Conservation (phyloP, 116 monocot genomes). For the Trichopus zeylanicus region DNA sequence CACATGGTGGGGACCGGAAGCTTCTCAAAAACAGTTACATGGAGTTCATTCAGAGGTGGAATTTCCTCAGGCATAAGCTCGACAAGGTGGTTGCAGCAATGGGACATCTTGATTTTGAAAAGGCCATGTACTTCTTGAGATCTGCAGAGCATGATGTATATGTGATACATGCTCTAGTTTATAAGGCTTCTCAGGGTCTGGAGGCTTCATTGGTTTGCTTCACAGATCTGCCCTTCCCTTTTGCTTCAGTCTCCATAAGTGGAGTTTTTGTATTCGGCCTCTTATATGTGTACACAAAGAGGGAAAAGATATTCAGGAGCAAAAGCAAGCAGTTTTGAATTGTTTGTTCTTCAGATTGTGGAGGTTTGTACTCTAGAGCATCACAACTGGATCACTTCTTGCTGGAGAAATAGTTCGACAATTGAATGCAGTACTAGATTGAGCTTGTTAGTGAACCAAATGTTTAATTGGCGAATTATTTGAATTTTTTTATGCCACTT, state of each 20-base stretch:
- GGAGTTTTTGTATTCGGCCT: constrained; percentile 54
- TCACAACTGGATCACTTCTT: neutral
- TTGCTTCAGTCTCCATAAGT: constrained; percentile 45
- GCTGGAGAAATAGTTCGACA: neutral
- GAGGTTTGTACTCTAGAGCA: neutral
- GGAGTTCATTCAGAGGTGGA: constrained; percentile 93
- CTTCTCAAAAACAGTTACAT: constrained; percentile 53
- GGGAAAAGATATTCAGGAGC: constrained; percentile 65
- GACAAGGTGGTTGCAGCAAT: constrained; percentile 72
- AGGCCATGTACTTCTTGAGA: constrained; percentile 63
- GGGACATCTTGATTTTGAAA: constrained; percentile 85
- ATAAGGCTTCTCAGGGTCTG: constrained; percentile 68
- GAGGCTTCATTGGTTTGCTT: constrained; percentile 90
- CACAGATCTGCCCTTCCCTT: constrained; percentile 92
- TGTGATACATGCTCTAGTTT: constrained; percentile 65
- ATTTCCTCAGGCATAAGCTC: constrained; percentile 68
- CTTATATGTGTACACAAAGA: constrained; percentile 65
- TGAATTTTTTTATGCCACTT: neutral
- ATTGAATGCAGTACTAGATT: neutral
- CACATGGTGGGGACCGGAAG: constrained; percentile 76
- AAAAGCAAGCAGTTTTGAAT: constrained; percentile 85
- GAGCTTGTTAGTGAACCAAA: neutral
- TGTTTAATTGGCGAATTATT: neutral
- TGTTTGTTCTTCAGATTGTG: neutral
- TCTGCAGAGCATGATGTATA: constrained; percentile 90